phyloP scores from a whole-genome alignment of 169 alveolate genomes.

The Pseudocohnilembus persalinus region DNA sequence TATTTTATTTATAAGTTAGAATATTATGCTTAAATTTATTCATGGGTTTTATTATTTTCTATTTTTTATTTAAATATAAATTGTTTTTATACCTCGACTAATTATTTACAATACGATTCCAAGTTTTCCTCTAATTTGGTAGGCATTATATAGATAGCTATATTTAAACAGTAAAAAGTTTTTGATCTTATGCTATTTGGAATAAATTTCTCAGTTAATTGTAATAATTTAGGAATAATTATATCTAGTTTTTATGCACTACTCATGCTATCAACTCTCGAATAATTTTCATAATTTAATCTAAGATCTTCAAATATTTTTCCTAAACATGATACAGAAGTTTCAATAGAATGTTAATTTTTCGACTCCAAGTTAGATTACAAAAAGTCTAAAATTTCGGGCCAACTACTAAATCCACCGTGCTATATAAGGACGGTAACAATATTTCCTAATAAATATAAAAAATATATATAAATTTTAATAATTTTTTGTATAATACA shows the following conservation, averaged over 20 bases:
- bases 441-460: slow-evolving; percentile 1
- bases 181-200: not conserved
- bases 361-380: not conserved
- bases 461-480: too few relatives aligned
- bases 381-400: slow-evolving; percentile 12
- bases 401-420: slow-evolving; percentile 11
- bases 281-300: slow-evolving; percentile 14
- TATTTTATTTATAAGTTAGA: too few relatives aligned
- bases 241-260: slow-evolving; percentile 10
- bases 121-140: not conserved
- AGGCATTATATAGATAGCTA: slow-evolving; percentile 12
- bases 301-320: slow-evolving; percentile 24
- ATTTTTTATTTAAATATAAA: too few relatives aligned
- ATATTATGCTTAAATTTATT: too few relatives aligned
- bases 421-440: slow-evolving; percentile 4
- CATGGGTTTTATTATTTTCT: too few relatives aligned
- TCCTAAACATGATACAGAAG: not conserved
- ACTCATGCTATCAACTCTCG: not conserved
- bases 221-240: slow-evolving; percentile 1
- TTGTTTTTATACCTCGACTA: too few relatives aligned
- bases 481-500: not conserved
- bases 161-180: not conserved
- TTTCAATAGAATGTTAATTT: not conserved
- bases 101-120: not conserved
- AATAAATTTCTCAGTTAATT: not conserved